Evolutionary conservation across 495 filamentous ascomycete species (phyloP).

Genomic region (Penicillium robsamsonii): DNA sequence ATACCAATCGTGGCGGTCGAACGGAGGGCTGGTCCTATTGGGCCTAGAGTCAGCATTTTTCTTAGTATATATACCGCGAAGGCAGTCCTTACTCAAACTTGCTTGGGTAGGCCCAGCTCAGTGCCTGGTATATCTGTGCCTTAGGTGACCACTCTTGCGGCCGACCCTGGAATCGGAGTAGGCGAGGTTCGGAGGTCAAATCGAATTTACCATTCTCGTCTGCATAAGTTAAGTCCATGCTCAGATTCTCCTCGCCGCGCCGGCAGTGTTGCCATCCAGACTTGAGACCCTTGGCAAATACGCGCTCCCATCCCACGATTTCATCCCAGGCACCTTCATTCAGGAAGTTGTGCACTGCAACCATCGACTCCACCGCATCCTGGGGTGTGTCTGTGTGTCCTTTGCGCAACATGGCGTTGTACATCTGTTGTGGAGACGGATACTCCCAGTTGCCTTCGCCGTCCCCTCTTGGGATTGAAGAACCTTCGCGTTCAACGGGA

Average conservation of each 20-base stretch:
- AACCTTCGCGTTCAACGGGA: conserved; percentile 72
- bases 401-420: conserved; percentile 94
- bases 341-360: conserved; percentile 94
- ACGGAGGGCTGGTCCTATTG: conserved; percentile 75
- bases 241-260: conserved; percentile 65
- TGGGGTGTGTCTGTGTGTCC: conserved; percentile 91
- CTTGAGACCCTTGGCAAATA: conserved; percentile 69
- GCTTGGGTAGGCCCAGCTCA: conserved; percentile 75
- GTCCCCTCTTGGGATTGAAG: conserved; percentile 82
- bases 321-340: conserved; percentile 97
- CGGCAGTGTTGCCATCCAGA: conserved; percentile 73
- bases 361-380: conserved; percentile 95
- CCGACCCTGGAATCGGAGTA: conserved; percentile 83
- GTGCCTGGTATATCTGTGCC: conserved; percentile 70
- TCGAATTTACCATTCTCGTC: conserved; percentile 42
- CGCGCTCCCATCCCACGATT: conserved; percentile 86
- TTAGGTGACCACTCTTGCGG: conserved; percentile 90
- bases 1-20: conserved; percentile 97
- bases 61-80: not conserved
- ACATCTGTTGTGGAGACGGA: conserved; percentile 98
- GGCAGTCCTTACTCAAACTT: conserved; percentile 62
- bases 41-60: conserved; percentile 13
- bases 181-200: conserved; percentile 55
- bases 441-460: conserved; percentile 86
- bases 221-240: conserved; percentile 36